Base-by-base conservation (phyloP, 352 stramenopile genomes). In the Pythium rishiriense region DNA sequence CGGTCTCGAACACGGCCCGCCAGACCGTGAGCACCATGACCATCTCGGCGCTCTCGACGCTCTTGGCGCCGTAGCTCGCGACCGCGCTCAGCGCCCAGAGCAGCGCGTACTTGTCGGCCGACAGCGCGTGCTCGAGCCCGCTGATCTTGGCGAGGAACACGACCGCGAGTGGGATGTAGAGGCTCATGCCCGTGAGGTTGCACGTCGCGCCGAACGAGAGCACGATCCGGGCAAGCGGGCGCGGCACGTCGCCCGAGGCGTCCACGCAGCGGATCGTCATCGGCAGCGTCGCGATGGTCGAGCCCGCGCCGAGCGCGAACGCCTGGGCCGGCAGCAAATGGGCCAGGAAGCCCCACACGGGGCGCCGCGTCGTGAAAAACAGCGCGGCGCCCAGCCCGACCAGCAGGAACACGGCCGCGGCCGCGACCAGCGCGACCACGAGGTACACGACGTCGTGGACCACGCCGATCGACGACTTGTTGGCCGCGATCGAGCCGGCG, bases 1-100 rank as follows among this genome's bases (percentile, higher is more conserved):
- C 66, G 4, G 75, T 64, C 10, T 70, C 43, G 37, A 91, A 86
- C 22, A 90, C 77, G 26, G 82, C 87, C 22, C 72, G 67, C 81
- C 81, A 91, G 12, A 91, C 72, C n/a, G 84, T 91, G 49, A 90
- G 78, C 22, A 87, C 70, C 78, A 90, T 89, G 29, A 90, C 82
- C 25, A 93, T 69, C n/a, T 79, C 79, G 47, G 82, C 72, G 59
- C 88, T 71, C 10, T 79, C 79, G n/a, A 90, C 82, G 15, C 79
- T 79, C 39, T 81, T 80, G 6, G 87, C 81, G 25, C 80, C 80
- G 22, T 83, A 82, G 9, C 75, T 87, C 19, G 75, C 73, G 55
- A 93, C 78, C 6, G 81, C 66, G 39, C 75, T 83, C 26, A 89
- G 72, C 43, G 87, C 57, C 24, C 68, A 79, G 26, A 93, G 69